Evolutionary conservation across 352 stramenopile genomes (phyloP).

Genomic region (Globisporangium viniferum): DNA sequence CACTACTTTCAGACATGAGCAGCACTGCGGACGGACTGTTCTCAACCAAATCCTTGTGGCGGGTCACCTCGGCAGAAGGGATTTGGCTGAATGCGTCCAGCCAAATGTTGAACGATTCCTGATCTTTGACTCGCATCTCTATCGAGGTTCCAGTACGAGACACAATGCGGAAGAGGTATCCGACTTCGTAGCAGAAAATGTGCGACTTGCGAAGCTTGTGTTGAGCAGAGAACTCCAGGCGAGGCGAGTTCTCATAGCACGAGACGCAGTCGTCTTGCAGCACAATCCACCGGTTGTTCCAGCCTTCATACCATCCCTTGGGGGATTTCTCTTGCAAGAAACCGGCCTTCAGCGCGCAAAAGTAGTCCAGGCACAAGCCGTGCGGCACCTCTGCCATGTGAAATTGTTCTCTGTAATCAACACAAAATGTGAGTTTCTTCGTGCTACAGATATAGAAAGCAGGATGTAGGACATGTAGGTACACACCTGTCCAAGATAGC

Average conservation of each 20-base stretch:
- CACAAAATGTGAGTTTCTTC: not conserved
- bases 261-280: slow-evolving; percentile 71
- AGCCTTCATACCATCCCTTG: slow-evolving; percentile 83
- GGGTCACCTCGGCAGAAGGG: slow-evolving; percentile 50
- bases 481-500: slow-evolving; percentile 7
- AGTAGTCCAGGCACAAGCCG: slow-evolving; percentile 74
- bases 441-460: not conserved
- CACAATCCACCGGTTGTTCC: slow-evolving; percentile 79
- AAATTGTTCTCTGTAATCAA: slow-evolving; percentile 14
- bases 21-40: slow-evolving; percentile 78
- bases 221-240: slow-evolving; percentile 66
- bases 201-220: slow-evolving; percentile 66
- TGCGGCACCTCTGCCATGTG: slow-evolving; percentile 49
- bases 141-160: slow-evolving; percentile 60
- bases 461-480: not conserved
- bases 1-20: slow-evolving; percentile 49
- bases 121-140: slow-evolving; percentile 79
- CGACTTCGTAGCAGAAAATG: slow-evolving; percentile 67
- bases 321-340: slow-evolving; percentile 71
- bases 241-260: slow-evolving; percentile 81
- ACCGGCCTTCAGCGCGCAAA: slow-evolving; percentile 68
- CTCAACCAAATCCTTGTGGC: slow-evolving; percentile 73
- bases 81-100: slow-evolving; percentile 60
- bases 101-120: slow-evolving; percentile 76
- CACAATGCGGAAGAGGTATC: slow-evolving; percentile 78